These are phyloP conservation scores for Cordyceps cateniannulata DNA, from an alignment of 2,329 filamentous ascomycete genomes.

Conservation along the genomic window DNA sequence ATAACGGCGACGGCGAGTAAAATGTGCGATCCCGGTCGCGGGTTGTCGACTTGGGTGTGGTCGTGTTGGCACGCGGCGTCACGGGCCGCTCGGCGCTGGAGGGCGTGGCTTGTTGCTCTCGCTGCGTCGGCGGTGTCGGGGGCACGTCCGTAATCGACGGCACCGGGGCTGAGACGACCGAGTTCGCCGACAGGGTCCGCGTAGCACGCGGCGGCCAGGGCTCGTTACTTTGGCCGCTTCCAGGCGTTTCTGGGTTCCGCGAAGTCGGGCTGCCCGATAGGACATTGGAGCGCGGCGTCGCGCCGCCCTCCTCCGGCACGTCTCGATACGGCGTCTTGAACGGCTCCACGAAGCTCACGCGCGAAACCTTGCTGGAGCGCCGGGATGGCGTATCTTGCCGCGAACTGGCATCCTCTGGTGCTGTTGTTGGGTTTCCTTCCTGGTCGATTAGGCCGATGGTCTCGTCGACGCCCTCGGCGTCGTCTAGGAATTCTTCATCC, in stretches of 20 bases:
- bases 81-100: constrained; percentile 20
- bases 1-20: constrained; percentile 54
- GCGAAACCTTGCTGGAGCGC: constrained; percentile 42
- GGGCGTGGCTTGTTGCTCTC: neutral
- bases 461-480: constrained; percentile 55
- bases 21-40: constrained; percentile 37
- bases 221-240: constrained; percentile 23
- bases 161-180: constrained; percentile 12
- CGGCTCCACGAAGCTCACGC: constrained; percentile 34
- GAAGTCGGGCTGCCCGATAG: constrained; percentile 14
- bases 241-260: neutral
- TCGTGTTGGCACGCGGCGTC: constrained; percentile 23
- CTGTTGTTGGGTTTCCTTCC: constrained; percentile 21
- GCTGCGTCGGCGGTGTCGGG: constrained; percentile 13
- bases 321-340: constrained; percentile 31
- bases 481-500: constrained; percentile 44
- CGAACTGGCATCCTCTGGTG: constrained; percentile 23
- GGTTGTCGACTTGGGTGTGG: constrained; percentile 24
- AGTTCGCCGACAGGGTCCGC: constrained; percentile 32
- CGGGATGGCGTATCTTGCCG: constrained; percentile 29
- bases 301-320: constrained; percentile 25
- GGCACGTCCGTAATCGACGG: constrained; percentile 16
- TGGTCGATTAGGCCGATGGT: constrained; percentile 55
- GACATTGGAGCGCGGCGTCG: constrained; percentile 26
- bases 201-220: constrained; percentile 28